Base-by-base conservation (phyloP, 208 protist species). In the Balamuthia mandrillaris region DNA sequence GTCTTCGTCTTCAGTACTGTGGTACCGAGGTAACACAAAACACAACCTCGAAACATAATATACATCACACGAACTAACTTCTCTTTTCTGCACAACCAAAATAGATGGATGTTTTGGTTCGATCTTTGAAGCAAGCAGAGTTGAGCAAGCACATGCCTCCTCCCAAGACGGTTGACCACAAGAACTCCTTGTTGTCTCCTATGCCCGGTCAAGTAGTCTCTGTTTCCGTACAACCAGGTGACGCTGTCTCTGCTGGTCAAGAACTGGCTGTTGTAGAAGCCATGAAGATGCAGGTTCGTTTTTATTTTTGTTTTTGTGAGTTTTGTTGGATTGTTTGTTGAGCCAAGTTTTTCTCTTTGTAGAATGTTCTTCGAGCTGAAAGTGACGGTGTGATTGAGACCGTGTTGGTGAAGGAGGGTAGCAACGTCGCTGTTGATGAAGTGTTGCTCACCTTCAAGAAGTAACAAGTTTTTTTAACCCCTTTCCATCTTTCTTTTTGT, bases 221-320 rank as follows among this genome's bases (percentile, higher is more conserved):
- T 24, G 70, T 92, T 27, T 60, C 31, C 35, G 90, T 94, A 18
- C 85, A 90, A 56, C 39, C 51, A 12, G 92, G 92, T 49, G 89
- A 92, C 52, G 72, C 86, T 54, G 92, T 93, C 86, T 29, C 16
- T 6, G 24, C 75, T 39, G 68, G 86, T 56, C 83, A 92, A 75
- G 89, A 93, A 60, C 33, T 95, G n/a, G 89, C 85, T n/a, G 84
- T 93, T 31, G 86, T 94, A 37, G 91, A 95, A 78, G 92, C 92
- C 16, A 96, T 95, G 91, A 96, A 96, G 82, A 95, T 95, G 92
- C 94, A 96, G n/a, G n/a, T n/a, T n/a, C n/a, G n/a, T n/a, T n/a
- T n/a, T n/a, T n/a, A n/a, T n/a, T n/a, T n/a, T n/a, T n/a, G n/a
- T n/a, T n/a, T n/a, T n/a, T n/a, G n/a, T n/a, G n/a, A n/a, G n/a